phyloP scores from a whole-genome alignment of 23 red algal species.

The Pyropia yezoensis region DNA sequence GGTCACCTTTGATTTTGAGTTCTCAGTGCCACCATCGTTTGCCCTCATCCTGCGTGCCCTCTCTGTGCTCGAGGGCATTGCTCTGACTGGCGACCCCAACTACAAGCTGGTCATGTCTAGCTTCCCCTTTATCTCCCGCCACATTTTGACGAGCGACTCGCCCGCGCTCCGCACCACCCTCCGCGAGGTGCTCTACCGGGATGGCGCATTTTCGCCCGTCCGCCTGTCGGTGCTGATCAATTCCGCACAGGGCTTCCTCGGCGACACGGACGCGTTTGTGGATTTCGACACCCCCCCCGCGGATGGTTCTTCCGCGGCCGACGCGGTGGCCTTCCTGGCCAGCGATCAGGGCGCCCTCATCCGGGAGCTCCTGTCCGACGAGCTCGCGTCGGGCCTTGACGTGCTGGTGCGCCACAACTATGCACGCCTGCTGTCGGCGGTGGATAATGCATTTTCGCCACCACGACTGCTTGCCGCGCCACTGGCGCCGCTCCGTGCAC shows the following conservation, averaged over 20 bases:
- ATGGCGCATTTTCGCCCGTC: conserved; percentile 61
- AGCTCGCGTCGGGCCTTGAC: conserved; percentile 62
- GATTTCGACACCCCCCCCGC: conserved; percentile 82
- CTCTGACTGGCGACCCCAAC: conserved; percentile 66
- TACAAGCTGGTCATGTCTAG: conserved; percentile 94
- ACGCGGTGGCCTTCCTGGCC: conserved; percentile 64
- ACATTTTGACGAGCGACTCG: conserved; percentile 61
- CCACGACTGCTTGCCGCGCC: conserved; percentile 29
- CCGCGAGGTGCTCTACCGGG: conserved; percentile 75
- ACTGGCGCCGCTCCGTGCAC: conserved; percentile 1
- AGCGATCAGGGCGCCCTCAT: conserved; percentile 57
- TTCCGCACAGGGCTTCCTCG: conserved; percentile 73
- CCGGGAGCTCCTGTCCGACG: conserved; percentile 67
- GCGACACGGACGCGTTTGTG: conserved; percentile 84
- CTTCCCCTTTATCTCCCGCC: conserved; percentile 68
- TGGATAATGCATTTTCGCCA: conserved; percentile 2
- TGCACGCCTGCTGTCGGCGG: neutral
- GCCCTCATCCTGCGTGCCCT: conserved; percentile 86
- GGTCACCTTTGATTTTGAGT: conserved; percentile 93
- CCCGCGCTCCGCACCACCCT: conserved; percentile 48
- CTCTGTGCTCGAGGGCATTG: conserved; percentile 91
- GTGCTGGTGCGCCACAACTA: conserved; percentile 33
- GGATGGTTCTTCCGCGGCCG: conserved; percentile 20
- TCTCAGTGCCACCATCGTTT: conserved; percentile 83
- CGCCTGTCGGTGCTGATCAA: conserved; percentile 70